Evolutionary conservation across 495 filamentous ascomycete species (phyloP).

Genomic region (Talaromyces stipitatus): DNA sequence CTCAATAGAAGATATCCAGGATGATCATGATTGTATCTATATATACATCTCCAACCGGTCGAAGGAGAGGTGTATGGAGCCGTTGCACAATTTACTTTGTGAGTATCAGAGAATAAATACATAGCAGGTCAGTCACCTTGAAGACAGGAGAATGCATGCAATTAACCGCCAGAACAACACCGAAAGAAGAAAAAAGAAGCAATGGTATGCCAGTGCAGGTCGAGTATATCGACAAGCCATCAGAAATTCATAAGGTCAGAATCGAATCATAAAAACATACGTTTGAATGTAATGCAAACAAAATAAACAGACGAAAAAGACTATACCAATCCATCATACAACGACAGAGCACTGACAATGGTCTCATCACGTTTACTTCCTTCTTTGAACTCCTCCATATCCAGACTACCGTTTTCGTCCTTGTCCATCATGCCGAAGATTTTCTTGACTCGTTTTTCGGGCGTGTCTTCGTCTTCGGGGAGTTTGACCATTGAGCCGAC

Average conservation of each 20-base stretch:
- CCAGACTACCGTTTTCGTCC: conserved; percentile 89
- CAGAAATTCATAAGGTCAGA: background rate
- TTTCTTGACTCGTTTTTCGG: conserved; percentile 94
- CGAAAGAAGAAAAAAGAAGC: background rate
- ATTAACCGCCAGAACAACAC: conserved; percentile 7
- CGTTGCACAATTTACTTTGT: too few relatives aligned
- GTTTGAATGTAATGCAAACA: background rate
- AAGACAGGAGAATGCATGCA: conserved; percentile 6
- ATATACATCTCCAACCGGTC: too few relatives aligned
- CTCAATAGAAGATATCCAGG: too few relatives aligned
- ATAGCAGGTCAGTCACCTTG: background rate
- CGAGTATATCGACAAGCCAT: background rate
- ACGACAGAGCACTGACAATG: conserved; percentile 93
- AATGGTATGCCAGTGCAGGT: background rate
- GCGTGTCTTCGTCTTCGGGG: conserved; percentile 96
- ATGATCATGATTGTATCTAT: too few relatives aligned
- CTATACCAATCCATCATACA: conserved; percentile 93
- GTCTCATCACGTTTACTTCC: conserved; percentile 97
- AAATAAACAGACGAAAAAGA: background rate
- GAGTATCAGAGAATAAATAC: too few relatives aligned
- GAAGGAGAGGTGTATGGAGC: too few relatives aligned
- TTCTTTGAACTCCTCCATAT: conserved; percentile 97
- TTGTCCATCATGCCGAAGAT: conserved; percentile 99
- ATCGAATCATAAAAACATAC: background rate
- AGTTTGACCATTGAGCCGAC: conserved; percentile 99